Percentiles rank a stretch among this genome's conserved stretches.
phyloP scores from a whole-genome alignment of 2,329 filamentous ascomycete genomes.

The Penicillium polonicum region DNA sequence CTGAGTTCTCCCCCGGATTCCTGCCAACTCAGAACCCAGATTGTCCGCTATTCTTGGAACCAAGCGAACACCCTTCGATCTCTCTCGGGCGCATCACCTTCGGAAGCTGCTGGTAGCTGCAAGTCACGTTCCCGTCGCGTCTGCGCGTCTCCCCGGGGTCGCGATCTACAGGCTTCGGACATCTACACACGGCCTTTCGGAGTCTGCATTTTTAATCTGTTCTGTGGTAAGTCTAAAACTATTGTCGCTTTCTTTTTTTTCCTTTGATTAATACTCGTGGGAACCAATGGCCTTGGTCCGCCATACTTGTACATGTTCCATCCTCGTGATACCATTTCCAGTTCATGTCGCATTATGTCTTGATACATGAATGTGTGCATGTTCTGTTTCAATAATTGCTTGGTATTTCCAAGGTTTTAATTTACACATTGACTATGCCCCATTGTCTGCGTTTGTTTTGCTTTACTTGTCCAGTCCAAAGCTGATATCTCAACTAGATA shows the following conservation, averaged over 20 bases:
- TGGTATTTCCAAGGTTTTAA: background rate
- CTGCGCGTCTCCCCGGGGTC: constrained; percentile 25
- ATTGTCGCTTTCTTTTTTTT: background rate
- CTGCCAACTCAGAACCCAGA: background rate
- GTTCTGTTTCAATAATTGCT: background rate
- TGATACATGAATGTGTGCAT: background rate
- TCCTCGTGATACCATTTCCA: background rate
- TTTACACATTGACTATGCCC: background rate
- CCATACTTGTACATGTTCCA: background rate
- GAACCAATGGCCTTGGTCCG: background rate
- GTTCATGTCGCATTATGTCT: background rate
- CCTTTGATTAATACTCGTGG: background rate
- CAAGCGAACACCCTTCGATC: background rate
- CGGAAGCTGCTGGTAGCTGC: background rate
- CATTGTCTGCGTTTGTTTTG: background rate
- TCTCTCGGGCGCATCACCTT: background rate
- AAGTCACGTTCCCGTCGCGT: constrained; percentile 28
- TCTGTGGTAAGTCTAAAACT: background rate
- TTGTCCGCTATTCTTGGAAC: background rate
- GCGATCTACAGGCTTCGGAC: constrained; percentile 14
- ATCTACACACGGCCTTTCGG: background rate
- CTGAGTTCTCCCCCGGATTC: background rate
- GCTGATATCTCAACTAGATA: background rate
- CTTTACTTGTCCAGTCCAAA: background rate
- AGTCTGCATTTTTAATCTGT: background rate